These are phyloP conservation scores for Penicillium cosmopolitanum DNA, from an alignment of 495 filamentous ascomycete genomes.

Conservation along the genomic window DNA sequence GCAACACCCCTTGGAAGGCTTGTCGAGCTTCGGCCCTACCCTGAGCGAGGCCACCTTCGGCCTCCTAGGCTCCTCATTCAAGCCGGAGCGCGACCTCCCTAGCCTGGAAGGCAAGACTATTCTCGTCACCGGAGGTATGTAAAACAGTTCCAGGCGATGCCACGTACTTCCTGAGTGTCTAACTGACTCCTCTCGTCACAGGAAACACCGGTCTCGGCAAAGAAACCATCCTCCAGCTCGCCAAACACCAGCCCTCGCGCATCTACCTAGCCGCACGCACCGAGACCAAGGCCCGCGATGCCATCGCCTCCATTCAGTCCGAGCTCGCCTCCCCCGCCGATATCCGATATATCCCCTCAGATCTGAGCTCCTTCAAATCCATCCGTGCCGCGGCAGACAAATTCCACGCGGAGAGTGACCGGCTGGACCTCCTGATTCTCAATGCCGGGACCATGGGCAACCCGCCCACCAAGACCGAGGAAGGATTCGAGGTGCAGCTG, in stretches of 20 bases:
- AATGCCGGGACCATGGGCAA: constrained; percentile 66
- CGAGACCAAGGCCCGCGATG: constrained; percentile 51
- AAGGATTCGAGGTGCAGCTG: constrained; percentile 75
- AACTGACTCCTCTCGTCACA: constrained; percentile 21
- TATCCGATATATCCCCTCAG: constrained; percentile 53
- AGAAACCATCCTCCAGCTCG: constrained; percentile 63
- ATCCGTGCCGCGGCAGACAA: constrained; percentile 50
- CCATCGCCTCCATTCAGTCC: constrained; percentile 54
- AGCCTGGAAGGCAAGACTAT: constrained; percentile 61
- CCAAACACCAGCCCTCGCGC: constrained; percentile 59
- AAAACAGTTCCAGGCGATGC: neutral
- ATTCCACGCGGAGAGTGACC: constrained; percentile 50
- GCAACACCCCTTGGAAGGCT: constrained; percentile 39
- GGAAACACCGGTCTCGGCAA: constrained; percentile 71
- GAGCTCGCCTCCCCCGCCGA: constrained; percentile 44
- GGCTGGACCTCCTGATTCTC: constrained; percentile 61
- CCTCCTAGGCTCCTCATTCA: constrained; percentile 45
- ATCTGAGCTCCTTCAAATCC: constrained; percentile 56
- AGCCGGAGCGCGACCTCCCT: constrained; percentile 60
- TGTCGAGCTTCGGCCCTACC: constrained; percentile 42
- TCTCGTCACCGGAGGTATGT: constrained; percentile 63
- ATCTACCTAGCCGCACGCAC: constrained; percentile 69
- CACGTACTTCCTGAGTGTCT: neutral
- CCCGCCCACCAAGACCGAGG: constrained; percentile 61
- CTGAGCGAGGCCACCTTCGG: constrained; percentile 46